Percentiles rank a stretch among this genome's conserved stretches.
Conservation (phyloP, 768 basidiomycete genomes). For the Tubosaeta brunneosetosa region DNA sequence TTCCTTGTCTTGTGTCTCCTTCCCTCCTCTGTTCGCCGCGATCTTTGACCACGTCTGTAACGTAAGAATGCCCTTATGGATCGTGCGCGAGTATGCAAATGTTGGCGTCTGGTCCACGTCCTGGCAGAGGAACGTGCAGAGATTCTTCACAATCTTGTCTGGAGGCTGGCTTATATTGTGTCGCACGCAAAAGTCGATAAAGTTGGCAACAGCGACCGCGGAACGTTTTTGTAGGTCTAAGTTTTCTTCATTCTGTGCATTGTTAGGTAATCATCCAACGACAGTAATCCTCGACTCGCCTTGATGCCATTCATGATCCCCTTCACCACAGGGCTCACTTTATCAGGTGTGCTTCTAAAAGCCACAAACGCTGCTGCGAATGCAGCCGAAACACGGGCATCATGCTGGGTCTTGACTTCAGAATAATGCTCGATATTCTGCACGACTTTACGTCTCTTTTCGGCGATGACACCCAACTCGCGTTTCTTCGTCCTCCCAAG, state of each 20-base stretch:
- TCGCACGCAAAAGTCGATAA: conserved; percentile 79
- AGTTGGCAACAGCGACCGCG: conserved; percentile 79
- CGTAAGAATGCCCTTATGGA: conserved; percentile 71
- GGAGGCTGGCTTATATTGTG: conserved; percentile 77
- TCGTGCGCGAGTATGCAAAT: conserved; percentile 63
- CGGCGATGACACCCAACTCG: conserved; percentile 66
- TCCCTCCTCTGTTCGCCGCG: conserved; percentile 30
- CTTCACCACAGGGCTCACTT: conserved; percentile 94
- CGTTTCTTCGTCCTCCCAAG: conserved; percentile 76
- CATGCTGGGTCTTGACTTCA: conserved; percentile 79
- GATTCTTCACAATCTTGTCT: conserved; percentile 95
- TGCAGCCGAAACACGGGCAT: conserved; percentile 81
- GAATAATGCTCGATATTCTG: conserved; percentile 73
- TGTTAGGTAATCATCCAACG: conserved; percentile 4
- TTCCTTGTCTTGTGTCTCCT: conserved; percentile 41
- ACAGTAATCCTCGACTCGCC: conserved; percentile 41
- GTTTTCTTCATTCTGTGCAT: conserved; percentile 76
- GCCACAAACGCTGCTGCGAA: conserved; percentile 91
- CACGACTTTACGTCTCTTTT: conserved; percentile 66
- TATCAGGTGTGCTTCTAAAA: conserved; percentile 80
- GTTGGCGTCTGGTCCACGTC: conserved; percentile 88
- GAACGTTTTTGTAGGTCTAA: conserved; percentile 83
- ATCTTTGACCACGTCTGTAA: conserved; percentile 47
- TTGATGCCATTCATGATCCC: conserved; percentile 98
- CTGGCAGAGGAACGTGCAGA: conserved; percentile 94